phyloP scores from a whole-genome alignment of 2,329 filamentous ascomycete genomes.

The Talaromyces sp. region DNA sequence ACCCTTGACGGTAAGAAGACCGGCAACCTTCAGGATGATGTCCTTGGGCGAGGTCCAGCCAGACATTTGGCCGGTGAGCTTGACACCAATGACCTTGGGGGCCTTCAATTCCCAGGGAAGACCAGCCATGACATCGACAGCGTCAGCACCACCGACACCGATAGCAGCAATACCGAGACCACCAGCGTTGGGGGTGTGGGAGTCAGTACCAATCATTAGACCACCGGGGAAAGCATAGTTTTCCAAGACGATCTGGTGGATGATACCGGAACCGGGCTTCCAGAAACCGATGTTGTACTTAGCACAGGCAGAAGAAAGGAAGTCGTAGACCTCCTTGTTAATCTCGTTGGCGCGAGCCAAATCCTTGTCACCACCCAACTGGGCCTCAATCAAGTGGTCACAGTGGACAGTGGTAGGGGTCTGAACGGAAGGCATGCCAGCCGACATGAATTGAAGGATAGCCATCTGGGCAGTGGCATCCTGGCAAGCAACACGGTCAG shows the following conservation, averaged over 20 bases:
- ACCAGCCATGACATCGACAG: slow-evolving; percentile 96
- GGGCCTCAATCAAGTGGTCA: slow-evolving; percentile 98
- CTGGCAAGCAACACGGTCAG: slow-evolving; percentile 97
- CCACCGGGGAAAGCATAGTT: slow-evolving; percentile 99
- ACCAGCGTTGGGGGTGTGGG: slow-evolving; percentile 94
- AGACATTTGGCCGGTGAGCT: slow-evolving; percentile 79
- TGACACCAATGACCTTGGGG: slow-evolving; percentile 93
- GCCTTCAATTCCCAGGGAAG: slow-evolving; percentile 98
- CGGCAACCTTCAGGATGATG: slow-evolving; percentile 97
- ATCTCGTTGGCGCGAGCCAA: slow-evolving; percentile 81
- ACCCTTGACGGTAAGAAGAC: slow-evolving; percentile 95
- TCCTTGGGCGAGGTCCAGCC: slow-evolving; percentile 94
- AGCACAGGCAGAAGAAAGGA: slow-evolving; percentile 85
- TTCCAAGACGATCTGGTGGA: slow-evolving; percentile 97
- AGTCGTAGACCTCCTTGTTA: slow-evolving; percentile 99
- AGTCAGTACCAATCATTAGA: slow-evolving; percentile 96
- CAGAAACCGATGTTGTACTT: slow-evolving; percentile 99
- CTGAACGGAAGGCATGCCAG: slow-evolving; percentile 90
- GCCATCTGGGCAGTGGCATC: slow-evolving; percentile 99
- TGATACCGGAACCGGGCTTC: slow-evolving; percentile 97
- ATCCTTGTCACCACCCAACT: slow-evolving; percentile 90
- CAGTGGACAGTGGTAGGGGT: slow-evolving; percentile 97
- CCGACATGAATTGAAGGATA: slow-evolving; percentile 99
- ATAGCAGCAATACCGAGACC: slow-evolving; percentile 93
- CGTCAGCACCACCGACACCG: slow-evolving; percentile 96